Conservation (phyloP, 805 yeast species). For the Tetrapisispora iriomotensis region DNA sequence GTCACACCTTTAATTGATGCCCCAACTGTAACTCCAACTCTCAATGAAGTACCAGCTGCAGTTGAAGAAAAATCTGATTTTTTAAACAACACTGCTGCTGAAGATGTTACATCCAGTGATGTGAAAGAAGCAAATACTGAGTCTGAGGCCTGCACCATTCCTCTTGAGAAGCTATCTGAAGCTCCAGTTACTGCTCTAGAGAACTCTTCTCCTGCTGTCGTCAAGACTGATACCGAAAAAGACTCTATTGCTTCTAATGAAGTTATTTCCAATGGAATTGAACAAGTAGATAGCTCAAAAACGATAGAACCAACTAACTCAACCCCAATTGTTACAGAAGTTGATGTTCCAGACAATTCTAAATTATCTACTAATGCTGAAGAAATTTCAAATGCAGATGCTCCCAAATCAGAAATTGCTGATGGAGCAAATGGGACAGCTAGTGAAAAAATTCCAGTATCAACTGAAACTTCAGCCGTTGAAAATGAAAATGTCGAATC, state of each 20-base stretch:
- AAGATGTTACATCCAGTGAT: slow-evolving; percentile 1
- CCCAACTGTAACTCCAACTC: slow-evolving; percentile 3
- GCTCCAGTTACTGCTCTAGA: too few species aligned
- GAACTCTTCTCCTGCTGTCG: too few species aligned
- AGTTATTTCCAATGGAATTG: not conserved
- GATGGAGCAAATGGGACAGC: not conserved
- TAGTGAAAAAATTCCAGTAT: not conserved
- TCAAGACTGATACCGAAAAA: slow-evolving; percentile 1
- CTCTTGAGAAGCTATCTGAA: too few species aligned
- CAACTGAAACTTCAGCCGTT: not conserved
- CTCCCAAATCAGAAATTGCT: not conserved
- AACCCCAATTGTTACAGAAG: not conserved
- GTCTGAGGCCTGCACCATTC: slow-evolving; percentile 2
- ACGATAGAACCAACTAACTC: too few species aligned
- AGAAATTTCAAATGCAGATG: not conserved
- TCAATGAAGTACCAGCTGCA: slow-evolving; percentile 6
- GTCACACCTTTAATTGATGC: not conserved
- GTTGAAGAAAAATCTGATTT: slow-evolving; percentile 2
- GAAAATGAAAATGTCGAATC: not conserved
- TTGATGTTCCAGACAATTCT: not conserved
- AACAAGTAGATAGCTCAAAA: too few species aligned
- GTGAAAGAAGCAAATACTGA: slow-evolving; percentile 4
- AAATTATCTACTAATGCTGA: not conserved
- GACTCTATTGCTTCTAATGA: not conserved
- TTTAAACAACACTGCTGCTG: slow-evolving; percentile 4